Conservation (phyloP, 192 early-diverging fungal species). For the Rhizophagus clarus region DNA sequence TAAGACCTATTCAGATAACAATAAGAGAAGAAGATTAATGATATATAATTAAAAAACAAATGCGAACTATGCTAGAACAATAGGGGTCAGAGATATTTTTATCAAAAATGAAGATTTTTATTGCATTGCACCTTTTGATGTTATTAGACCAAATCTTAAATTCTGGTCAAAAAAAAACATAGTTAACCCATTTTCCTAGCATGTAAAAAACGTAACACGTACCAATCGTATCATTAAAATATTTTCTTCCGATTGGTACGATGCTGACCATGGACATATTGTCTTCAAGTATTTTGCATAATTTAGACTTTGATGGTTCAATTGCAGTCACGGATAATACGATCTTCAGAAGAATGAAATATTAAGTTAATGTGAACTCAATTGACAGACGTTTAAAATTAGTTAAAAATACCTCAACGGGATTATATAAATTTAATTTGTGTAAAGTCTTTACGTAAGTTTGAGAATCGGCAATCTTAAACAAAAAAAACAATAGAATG, state of each 20-base stretch:
- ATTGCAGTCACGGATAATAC: conserved; percentile 51
- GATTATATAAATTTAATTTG: conserved; percentile 58
- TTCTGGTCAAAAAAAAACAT: too few relatives aligned
- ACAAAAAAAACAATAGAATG: neutral
- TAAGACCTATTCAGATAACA: conserved; percentile 25
- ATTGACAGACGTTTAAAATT: neutral
- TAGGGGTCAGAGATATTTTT: neutral
- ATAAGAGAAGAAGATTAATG: neutral
- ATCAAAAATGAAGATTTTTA: too few relatives aligned
- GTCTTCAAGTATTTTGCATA: conserved; percentile 51
- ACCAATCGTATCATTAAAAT: conserved; percentile 59
- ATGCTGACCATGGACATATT: conserved; percentile 45
- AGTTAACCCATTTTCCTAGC: too few relatives aligned
- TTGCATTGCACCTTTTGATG: too few relatives aligned
- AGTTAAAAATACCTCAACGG: conserved; percentile 51
- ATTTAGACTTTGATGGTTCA: conserved; percentile 55
- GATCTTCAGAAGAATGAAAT: conserved; percentile 39
- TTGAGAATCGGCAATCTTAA: conserved; percentile 63
- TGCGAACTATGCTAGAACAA: neutral
- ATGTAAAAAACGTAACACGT: conserved; percentile 10
- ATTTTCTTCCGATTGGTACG: conserved; percentile 53
- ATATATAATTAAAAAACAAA: too few relatives aligned
- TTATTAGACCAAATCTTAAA: too few relatives aligned
- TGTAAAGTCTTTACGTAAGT: conserved; percentile 65
- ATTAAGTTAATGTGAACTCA: neutral